Evolutionary conservation across 2,329 filamentous ascomycete genomes (phyloP).

Genomic region (Tolypocladium ophioglossoides): DNA sequence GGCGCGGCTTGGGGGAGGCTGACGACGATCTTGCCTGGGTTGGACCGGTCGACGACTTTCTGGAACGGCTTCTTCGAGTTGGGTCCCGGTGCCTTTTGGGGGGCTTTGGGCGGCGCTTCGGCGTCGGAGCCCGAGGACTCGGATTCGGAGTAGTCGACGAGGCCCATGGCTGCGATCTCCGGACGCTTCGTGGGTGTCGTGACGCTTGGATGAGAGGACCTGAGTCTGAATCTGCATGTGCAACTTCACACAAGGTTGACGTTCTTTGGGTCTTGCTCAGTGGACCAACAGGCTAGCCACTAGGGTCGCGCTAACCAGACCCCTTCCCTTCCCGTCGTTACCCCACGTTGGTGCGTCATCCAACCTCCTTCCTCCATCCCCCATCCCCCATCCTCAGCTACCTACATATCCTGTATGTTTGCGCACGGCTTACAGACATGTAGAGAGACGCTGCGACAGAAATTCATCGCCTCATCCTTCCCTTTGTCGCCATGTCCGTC

Average conservation of each 20-base stretch:
- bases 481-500: conserved; percentile 20
- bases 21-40: conserved; percentile 75
- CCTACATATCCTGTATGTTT: not conserved
- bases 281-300: not conserved
- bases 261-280: not conserved
- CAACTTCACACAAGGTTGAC: not conserved
- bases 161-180: conserved; percentile 46
- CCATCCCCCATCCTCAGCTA: not conserved
- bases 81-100: conserved; percentile 17
- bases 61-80: conserved; percentile 53
- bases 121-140: conserved; percentile 62
- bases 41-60: conserved; percentile 71
- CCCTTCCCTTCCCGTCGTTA: not conserved
- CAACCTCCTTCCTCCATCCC: not conserved
- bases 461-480: not conserved
- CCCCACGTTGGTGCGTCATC: not conserved
- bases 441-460: conserved; percentile 3
- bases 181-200: not conserved
- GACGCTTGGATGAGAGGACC: not conserved
- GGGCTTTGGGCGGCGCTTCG: conserved; percentile 16
- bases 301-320: not conserved
- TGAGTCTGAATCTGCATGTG: not conserved
- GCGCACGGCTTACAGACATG: conserved; percentile 5
- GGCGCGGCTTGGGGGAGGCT: conserved; percentile 49
- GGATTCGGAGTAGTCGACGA: conserved; percentile 75